Conservation (phyloP, 139 green algal genomes). For the Mesotaenium endlicherianum region DNA sequence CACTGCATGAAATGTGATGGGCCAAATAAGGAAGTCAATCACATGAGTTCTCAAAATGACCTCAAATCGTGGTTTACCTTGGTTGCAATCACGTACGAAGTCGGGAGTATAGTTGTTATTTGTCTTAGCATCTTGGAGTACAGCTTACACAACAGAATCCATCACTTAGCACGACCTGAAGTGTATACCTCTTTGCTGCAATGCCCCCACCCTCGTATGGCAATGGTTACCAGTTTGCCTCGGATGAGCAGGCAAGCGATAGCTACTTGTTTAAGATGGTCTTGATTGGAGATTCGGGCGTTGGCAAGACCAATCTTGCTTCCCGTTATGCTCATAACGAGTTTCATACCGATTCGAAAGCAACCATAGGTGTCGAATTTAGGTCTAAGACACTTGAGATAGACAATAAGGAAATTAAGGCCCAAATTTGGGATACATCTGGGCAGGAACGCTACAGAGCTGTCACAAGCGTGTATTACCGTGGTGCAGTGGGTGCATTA, state of each 20-base stretch:
- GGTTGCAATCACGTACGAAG: too few species aligned
- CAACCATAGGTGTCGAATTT: conserved; percentile 97
- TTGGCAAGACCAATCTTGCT: conserved; percentile 93
- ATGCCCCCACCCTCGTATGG: conserved; percentile 13
- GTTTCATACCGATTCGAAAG: conserved; percentile 94
- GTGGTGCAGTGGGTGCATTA: conserved; percentile 90
- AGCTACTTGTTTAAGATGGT: conserved; percentile 56
- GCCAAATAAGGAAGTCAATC: too few species aligned
- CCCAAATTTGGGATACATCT: conserved; percentile 99
- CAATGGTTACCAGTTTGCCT: neutral
- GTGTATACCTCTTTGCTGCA: too few species aligned
- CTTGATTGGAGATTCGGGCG: conserved; percentile 58
- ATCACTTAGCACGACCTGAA: too few species aligned
- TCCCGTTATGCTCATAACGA: conserved; percentile 90
- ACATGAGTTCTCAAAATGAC: too few species aligned
- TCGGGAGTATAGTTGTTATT: too few species aligned
- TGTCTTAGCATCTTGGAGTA: too few species aligned
- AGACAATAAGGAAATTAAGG: conserved; percentile 88
- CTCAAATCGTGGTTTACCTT: too few species aligned
- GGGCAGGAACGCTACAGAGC: conserved; percentile 93
- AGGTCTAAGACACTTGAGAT: conserved; percentile 94
- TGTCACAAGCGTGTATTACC: conserved; percentile 94
- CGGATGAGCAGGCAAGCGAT: conserved; percentile 52
- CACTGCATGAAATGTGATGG: too few species aligned
- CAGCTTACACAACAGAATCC: too few species aligned